Evolutionary conservation across 805 yeast genomes (phyloP), one percentile per base, ranked within the genome.

Genomic region (Metschnikowia cerradonensis): DNA sequence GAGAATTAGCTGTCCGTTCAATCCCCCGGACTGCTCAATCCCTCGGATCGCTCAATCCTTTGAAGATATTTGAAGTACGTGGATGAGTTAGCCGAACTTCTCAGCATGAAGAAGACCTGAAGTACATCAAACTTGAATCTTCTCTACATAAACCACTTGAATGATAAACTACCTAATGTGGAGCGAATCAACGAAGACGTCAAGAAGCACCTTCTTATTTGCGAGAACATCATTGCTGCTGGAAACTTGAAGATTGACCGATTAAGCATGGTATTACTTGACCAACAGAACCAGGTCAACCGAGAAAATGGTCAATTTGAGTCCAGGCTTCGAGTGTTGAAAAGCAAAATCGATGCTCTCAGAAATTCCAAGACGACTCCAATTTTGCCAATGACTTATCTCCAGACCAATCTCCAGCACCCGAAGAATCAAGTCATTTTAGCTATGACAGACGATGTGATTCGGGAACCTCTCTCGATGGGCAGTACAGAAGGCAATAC

Each of bases 141-240:
- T 76, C 88, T 1, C 66, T 86, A 17, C 78, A 17, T 17, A 17
- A 2, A 77, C 40, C 83, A 77, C 53, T 74, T 86, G 53, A 74
- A 79, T 15, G 71, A 69, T n/a, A 83, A 83, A 50, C 74, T 86
- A 49, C 75, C 75, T 46, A 86, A 85, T 52, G 76, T 84, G 32
- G 85, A 83, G 53, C 65, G 72, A n/a, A 84, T 83, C 60, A 86
- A 86, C 61, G 67, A 73, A 31, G 70, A 77, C 46, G 66, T 86
- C 33, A 72, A 79, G 46, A 80, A 75, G 56, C 89, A 85, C 56
- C 68, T 84, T 17, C 71, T 72, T 26, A 70, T 82, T 3, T 72
- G 81, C 37, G 80, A 80, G 51, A 76, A 79, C 54, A 75, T 85
- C 52, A 76, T 84, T 31, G 83, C 78, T 17, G 68, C 80, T 15